A percentile compares a stretch with the other conserved stretches of the same genome.
Evolutionary conservation across 306 rosid species (phyloP).

Genomic region (Morella rubra): DNA sequence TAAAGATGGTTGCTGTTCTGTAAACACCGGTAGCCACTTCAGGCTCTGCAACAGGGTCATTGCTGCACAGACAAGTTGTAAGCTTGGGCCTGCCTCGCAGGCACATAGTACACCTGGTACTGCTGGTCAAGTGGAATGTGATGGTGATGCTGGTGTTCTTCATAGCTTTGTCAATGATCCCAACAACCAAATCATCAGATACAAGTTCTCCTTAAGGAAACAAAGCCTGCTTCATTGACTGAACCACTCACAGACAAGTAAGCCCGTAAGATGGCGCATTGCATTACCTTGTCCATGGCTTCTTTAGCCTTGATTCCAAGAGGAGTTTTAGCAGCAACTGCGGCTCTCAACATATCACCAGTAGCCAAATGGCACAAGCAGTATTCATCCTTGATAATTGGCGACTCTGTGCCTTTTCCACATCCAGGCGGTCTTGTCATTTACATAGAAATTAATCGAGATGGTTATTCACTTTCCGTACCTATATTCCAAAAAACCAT

Average conservation of each 20-base stretch:
- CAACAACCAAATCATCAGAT: conserved; percentile 93
- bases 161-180: conserved; percentile 87
- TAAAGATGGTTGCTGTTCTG: conserved; percentile 61
- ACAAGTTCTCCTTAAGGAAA: conserved; percentile 87
- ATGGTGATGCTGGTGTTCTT: conserved; percentile 66
- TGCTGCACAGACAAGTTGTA: conserved; percentile 72
- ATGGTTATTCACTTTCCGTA: conserved; percentile 5
- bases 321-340: conserved; percentile 88
- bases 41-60: conserved; percentile 47
- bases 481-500: background rate
- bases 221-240: background rate
- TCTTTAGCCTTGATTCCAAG: conserved; percentile 96
- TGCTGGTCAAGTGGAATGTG: conserved; percentile 69
- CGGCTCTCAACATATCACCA: conserved; percentile 98
- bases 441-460: conserved; percentile 22
- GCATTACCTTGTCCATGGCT: conserved; percentile 81
- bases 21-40: conserved; percentile 52
- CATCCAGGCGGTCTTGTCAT: conserved; percentile 98
- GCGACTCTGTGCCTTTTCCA: conserved; percentile 98
- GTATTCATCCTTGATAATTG: conserved; percentile 89
- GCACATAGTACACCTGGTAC: conserved; percentile 70
- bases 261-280: conserved; percentile 7
- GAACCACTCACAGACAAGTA: background rate
- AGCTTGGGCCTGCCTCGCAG: conserved; percentile 73
- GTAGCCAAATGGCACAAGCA: conserved; percentile 99